Evolutionary conservation across 1,284 basidiomycete genomes (phyloP), one percentile per base, ranked within the genome.

Genomic region (Boletus mariae): DNA sequence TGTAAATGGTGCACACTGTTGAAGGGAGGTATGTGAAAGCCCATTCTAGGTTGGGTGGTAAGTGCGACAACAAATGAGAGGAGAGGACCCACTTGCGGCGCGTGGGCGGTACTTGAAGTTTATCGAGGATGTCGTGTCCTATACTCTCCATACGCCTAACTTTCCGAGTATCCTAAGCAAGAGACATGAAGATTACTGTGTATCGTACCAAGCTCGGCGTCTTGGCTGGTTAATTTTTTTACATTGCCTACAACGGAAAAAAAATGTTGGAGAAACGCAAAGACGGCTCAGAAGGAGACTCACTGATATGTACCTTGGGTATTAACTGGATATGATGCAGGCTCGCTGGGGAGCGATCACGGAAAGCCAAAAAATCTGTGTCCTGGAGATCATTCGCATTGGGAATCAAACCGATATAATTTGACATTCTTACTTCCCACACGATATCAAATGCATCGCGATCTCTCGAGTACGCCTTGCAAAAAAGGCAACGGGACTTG

Each of bases 21-120:
- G 67, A 90, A 89, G 0, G 91, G 91, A 0, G 90, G 87, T 57
- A 92, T 88, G 66, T 92, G 89, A 61, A 90, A 92, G 1, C 90
- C 89, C 67, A 90, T 75, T 84, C 88, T 66, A 28, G 42, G 20
- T 43, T 17, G 8, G 32, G 17, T 34, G 9, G 26, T 38, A 25
- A 29, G 43, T 23, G 8, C 4, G 4, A 40, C 1, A 12, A 20
- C 0, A 3, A 11, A 31, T 9, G 38, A 38, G 17, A 40, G 31
- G 48, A 40, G 3, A 26, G 3, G 1, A 45, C 61, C 45, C 51
- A 86, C 86, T 73, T 78, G 62, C 79, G 78, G 43, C 70, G 64
- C 23, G 65, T 52, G 4, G 57, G 60, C 17, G 74, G 72, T 25
- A 80, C 69, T 8, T 71, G 64, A 25, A 76, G 63, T n/a, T 67